phyloP scores from a whole-genome alignment of 2,329 filamentous ascomycete genomes.

The Gyromitra esculenta region DNA sequence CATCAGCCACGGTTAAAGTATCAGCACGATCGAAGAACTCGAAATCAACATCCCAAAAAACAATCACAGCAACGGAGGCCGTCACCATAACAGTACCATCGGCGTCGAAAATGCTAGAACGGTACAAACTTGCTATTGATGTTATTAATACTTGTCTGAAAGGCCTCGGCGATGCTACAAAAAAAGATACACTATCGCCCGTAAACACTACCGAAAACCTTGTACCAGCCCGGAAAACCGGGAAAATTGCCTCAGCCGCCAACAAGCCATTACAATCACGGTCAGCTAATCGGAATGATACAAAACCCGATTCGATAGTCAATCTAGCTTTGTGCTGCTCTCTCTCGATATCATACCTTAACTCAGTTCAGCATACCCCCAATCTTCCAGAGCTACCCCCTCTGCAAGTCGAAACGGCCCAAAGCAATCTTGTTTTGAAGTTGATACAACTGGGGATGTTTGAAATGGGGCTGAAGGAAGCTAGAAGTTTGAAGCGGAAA shows the following conservation, averaged over 20 bases:
- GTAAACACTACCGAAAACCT: constrained; percentile 8
- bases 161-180: constrained; percentile 47
- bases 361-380: constrained; percentile 43
- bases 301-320: constrained; percentile 37
- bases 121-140: constrained; percentile 54
- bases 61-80: constrained; percentile 16
- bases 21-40: constrained; percentile 37
- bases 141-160: constrained; percentile 53
- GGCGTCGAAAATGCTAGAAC: constrained; percentile 34
- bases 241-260: constrained; percentile 21
- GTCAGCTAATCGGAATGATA: constrained; percentile 44
- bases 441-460: constrained; percentile 53
- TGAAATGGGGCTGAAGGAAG: constrained; percentile 53
- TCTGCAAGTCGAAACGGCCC: constrained; percentile 54
- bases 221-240: constrained; percentile 20
- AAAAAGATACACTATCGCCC: constrained; percentile 26
- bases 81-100: constrained; percentile 15
- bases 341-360: constrained; percentile 54
- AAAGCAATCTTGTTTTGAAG: constrained; percentile 51
- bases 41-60: constrained; percentile 26
- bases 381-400: constrained; percentile 41
- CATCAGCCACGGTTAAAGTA: constrained; percentile 27
- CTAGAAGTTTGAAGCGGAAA: constrained; percentile 52
- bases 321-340: constrained; percentile 52
- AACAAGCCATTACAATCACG: constrained; percentile 46